phyloP scores from a whole-genome alignment of 1,139 yeast species.

The Debaryomycetaceae sp. region DNA sequence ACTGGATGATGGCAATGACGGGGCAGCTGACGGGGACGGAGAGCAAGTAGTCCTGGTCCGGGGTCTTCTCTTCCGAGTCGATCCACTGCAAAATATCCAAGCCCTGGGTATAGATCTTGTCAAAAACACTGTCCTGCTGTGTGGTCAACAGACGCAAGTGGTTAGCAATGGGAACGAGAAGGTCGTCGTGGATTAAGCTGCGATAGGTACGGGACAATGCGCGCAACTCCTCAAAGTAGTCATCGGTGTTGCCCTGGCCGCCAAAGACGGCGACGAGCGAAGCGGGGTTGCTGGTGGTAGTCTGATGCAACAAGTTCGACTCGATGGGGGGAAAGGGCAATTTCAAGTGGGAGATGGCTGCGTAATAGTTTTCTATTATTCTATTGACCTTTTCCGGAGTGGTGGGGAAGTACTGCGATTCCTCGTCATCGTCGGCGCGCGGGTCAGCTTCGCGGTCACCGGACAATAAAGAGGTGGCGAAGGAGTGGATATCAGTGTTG shows the following conservation, averaged over 20 bases:
- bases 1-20: conserved; percentile 86
- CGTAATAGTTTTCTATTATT: conserved; percentile 56
- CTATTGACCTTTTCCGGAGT: conserved; percentile 59
- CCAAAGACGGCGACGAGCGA: conserved; percentile 81
- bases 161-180: conserved; percentile 58
- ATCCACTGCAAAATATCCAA: conserved; percentile 85
- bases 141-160: conserved; percentile 61
- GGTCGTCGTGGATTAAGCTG: conserved; percentile 55
- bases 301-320: conserved; percentile 42
- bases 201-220: conserved; percentile 70
- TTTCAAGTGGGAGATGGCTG: conserved; percentile 46
- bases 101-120: conserved; percentile 89
- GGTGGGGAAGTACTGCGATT: conserved; percentile 42
- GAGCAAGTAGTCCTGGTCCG: conserved; percentile 79
- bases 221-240: conserved; percentile 92
- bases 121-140: conserved; percentile 44
- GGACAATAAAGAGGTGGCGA: conserved; percentile 61
- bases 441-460: conserved; percentile 13
- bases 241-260: conserved; percentile 98
- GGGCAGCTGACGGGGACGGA: conserved; percentile 95
- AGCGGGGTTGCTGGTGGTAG: conserved; percentile 35
- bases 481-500: conserved; percentile 72
- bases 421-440: not conserved
- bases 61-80: conserved; percentile 72
- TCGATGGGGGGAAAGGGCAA: conserved; percentile 14